phyloP scores from a whole-genome alignment of 192 early-diverging fungal genomes.

The Dimargaris cristalligena region DNA sequence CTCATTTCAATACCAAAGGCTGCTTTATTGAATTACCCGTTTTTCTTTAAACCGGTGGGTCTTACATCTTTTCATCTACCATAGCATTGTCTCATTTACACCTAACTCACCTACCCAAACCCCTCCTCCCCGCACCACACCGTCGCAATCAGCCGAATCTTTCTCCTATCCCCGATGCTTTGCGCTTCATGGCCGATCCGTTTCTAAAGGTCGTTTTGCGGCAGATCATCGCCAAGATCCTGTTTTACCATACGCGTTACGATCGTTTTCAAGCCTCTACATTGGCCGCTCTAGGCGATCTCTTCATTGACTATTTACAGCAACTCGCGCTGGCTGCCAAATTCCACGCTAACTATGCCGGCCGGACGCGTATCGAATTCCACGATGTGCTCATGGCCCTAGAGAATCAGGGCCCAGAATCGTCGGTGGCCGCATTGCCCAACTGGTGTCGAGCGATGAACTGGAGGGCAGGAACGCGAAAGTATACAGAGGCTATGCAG shows the following conservation, averaged over 20 bases:
- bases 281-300: not conserved
- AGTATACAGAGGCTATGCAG: not conserved
- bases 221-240: conserved; percentile 6
- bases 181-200: too few relatives aligned
- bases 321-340: conserved; percentile 3
- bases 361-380: not conserved
- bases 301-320: conserved; percentile 2
- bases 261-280: conserved; percentile 2
- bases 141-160: too few relatives aligned
- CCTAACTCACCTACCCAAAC: too few relatives aligned
- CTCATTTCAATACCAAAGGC: too few relatives aligned
- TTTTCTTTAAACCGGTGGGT: too few relatives aligned
- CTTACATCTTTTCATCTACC: too few relatives aligned
- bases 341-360: not conserved
- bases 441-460: conserved; percentile 1
- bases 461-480: not conserved
- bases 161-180: too few relatives aligned
- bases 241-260: conserved; percentile 7
- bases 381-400: not conserved
- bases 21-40: too few relatives aligned
- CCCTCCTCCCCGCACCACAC: too few relatives aligned
- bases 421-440: not conserved
- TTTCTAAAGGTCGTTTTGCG: not conserved
- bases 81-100: too few relatives aligned
- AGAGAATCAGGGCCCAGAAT: not conserved